Evolutionary conservation across 306 rosid species (phyloP), one percentile per base, ranked within the genome.

Genomic region (Vigna hirtella): DNA sequence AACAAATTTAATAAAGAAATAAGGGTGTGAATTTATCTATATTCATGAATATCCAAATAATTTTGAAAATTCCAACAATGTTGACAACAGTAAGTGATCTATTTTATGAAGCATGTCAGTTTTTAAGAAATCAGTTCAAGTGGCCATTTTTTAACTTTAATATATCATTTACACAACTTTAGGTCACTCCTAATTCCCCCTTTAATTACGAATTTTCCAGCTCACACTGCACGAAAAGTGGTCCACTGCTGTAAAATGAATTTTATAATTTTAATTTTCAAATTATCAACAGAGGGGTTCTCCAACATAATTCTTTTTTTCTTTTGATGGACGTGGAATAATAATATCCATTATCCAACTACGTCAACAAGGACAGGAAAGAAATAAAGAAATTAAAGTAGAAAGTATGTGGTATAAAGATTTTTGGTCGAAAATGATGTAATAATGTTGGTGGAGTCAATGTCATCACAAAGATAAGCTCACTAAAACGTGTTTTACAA

Each of bases 101-200:
- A 20, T 20, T 20, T 20, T 20, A 20, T 20, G 1, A 20, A 20
- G 1, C 20, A 20, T 20, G 20, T 20, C 1, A 0, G 20, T 0
- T 20, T 20, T 20, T 20, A 20, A 20, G 22, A 20, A 20, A 20
- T 20, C 14, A 50, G 34, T n/a, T 43, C 48, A 69, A 76, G 77
- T 53, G 79, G 69, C 69, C 43, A 65, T 80, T 72, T 80, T 18
- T 16, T 17, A 42, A 58, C 63, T 62, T 52, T 34, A 40, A 62
- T 63, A 71, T 77, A 72, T 72, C 20, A 26, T 47, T 17, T 3
- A 58, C 17, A 34, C 22, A 69, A 62, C 73, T 68, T 68, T 81
- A 56, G 51, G 55, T 68, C 36, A 17, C 38, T 58, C 70, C 82
- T 77, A 48, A 57, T 62, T 49, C 63, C 63, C 70, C 45, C 78